Base-by-base conservation (phyloP, 2,329 filamentous ascomycete genomes). In the Colletotrichum paranaense region DNA sequence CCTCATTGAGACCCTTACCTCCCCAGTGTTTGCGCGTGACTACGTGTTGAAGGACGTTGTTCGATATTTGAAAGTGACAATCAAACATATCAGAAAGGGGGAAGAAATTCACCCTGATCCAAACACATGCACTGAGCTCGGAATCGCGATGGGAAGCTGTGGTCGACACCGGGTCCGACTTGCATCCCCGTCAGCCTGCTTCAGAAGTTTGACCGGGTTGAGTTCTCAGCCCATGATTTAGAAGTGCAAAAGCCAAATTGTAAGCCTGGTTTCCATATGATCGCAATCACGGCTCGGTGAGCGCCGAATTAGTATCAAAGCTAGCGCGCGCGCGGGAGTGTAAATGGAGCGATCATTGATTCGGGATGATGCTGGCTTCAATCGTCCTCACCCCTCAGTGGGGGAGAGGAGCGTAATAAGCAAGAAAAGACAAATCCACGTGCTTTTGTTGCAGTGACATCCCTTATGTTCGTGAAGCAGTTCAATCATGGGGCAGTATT, bases 261-360 rank as follows among this genome's bases (percentile, higher is more conserved):
- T 22, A 28, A 12, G 11, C 58, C 22, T 16, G 32, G 7, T 28
- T 14, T 24, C 42, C 19, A 49, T 49, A 22, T 1, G 19, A 55
- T 24, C n/a, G 62, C 30, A 55, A 32, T 46, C 38, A 42, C 57
- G 57, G 66, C 42, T 68, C 66, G 57, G 32, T 22, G 28, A 24
- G 11, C 57, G 62, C 46, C 46, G 66, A 68, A 1, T 14, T 62
- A 56, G 46, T n/a, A 26, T 3, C 53, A 56, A 56, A 30, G 35
- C 38, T 62, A 28, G 24, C n/a, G 42, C 12, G 24, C 49, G 19
- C 12, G 24, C 49, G 19, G 42, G 32, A 46, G 26, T 32, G 22
- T 32, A 22, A 32, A 58, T n/a, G 14, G n/a, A 26, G 22, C 16
- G 32, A 60, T 35, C 38, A 11, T 24, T 24, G 12, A 53, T 9